These are phyloP conservation scores for Pelargonium nanum DNA, from an alignment of 345 rosid species.

Conservation along the genomic window DNA sequence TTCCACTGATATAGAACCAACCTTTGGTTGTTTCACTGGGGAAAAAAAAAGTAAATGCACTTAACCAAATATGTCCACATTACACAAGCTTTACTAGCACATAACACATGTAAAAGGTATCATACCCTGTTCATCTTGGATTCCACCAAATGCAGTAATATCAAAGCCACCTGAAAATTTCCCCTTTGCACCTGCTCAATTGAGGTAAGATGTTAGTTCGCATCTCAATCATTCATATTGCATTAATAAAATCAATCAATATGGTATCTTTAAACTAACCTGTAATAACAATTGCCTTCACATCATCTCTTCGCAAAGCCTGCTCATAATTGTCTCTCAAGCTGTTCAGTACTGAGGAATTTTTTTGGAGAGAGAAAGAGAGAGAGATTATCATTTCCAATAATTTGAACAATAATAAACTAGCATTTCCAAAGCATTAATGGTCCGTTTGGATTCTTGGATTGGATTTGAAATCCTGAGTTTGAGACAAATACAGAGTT, in stretches of 20 bases:
- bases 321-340: conserved; percentile 67
- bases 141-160: conserved; percentile 56
- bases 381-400: background rate
- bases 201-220: conserved; percentile 7
- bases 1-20: conserved; percentile 56
- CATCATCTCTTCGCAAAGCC: conserved; percentile 77
- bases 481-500: too few relatives aligned
- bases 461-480: too few relatives aligned
- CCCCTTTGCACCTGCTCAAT: conserved; percentile 64
- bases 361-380: conserved; percentile 4
- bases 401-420: background rate
- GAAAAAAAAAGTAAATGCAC: background rate
- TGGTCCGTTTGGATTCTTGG: too few relatives aligned
- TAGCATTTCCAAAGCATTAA: background rate
- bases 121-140: conserved; percentile 54
- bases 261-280: conserved; percentile 26
- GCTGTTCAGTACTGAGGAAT: conserved; percentile 48
- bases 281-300: conserved; percentile 85
- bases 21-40: conserved; percentile 48
- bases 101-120: conserved; percentile 1
- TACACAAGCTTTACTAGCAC: conserved; percentile 4
- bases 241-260: background rate
- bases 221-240: background rate
- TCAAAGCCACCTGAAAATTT: conserved; percentile 98
- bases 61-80: background rate